Evolutionary conservation across 1,284 basidiomycete species (phyloP), one percentile per base, ranked within the genome.

Genomic region (Ustilago xerochloae): DNA sequence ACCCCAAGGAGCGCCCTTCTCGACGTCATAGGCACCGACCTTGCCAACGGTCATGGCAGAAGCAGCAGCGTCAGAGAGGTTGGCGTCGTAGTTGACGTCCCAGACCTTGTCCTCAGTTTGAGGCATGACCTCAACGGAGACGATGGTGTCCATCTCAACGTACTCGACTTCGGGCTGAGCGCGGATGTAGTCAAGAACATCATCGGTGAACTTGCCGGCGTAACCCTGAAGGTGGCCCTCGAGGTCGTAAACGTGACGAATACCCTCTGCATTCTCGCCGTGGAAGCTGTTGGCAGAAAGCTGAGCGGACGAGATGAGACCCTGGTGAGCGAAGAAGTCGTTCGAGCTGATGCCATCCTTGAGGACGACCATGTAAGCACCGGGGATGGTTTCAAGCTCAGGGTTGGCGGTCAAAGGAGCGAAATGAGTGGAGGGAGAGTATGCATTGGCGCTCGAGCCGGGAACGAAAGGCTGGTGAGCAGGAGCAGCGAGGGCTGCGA

Each of bases 1-100:
- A 84, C 97, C 94, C 97, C 97, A 98, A 59, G 96, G 94, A 22
- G 96, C 93, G 30, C 88, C 86, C 63, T 86, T 90, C 89, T 97
- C 93, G 12, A 80, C 71, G 49, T 70, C 75, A 69, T 74, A 78
- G 51, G 47, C 68, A 55, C 79, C 75, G 45, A 65, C 39, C 38
- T 69, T 52, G 67, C 43, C 64, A 41, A 65, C 73, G 62, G 63
- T 85, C 81, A 52, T 79, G 75, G 58, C 83, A 72, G 61, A 77
- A 81, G 46, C 87, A 22, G 53, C 46, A 15, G 70, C 53, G 15
- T 91, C 90, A 74, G 89, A 88, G 15, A 92, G 91, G 76, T 87
- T 88, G 22, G 96, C 92, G 75, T 94, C 63, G 62, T 74, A 74
- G 18, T 64, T 35, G 46, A 75, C 66, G 22, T 82, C 76, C 70